Evolutionary conservation across 257 asterid genomes (phyloP).

Genomic region (Salvia hispanica): DNA sequence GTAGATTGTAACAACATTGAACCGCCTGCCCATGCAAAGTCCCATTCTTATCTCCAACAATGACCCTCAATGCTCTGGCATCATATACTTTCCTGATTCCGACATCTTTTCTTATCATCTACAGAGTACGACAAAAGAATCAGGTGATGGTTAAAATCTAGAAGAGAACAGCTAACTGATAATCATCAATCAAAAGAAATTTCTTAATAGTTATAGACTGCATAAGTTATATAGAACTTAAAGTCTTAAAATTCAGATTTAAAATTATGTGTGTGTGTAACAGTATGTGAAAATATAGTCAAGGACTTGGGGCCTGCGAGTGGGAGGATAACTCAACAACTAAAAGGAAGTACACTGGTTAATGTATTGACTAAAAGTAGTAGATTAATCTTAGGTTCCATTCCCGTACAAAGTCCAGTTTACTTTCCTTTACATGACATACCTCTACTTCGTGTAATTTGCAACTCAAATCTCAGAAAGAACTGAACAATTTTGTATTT

Average conservation of each 20-base stretch:
- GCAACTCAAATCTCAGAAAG: constrained; percentile 27
- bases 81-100: constrained; percentile 77
- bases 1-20: constrained; percentile 91
- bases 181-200: too few relatives aligned
- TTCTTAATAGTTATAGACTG: neutral
- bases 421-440: constrained; percentile 23
- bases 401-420: constrained; percentile 23
- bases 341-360: neutral
- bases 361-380: constrained; percentile 14
- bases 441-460: constrained; percentile 24
- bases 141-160: constrained; percentile 26
- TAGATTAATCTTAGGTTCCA: neutral
- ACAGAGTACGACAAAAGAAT: constrained; percentile 32
- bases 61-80: constrained; percentile 92
- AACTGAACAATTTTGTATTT: neutral
- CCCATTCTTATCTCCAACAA: constrained; percentile 94
- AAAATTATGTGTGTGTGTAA: too few relatives aligned
- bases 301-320: neutral
- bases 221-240: neutral
- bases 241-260: too few relatives aligned
- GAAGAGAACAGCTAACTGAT: constrained; percentile 22
- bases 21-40: constrained; percentile 92
- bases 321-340: neutral
- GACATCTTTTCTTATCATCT: constrained; percentile 95
- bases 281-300: too few relatives aligned